phyloP scores from a whole-genome alignment of 371 early-diverging fungal species.

The Sanchytrium tribonematis region DNA sequence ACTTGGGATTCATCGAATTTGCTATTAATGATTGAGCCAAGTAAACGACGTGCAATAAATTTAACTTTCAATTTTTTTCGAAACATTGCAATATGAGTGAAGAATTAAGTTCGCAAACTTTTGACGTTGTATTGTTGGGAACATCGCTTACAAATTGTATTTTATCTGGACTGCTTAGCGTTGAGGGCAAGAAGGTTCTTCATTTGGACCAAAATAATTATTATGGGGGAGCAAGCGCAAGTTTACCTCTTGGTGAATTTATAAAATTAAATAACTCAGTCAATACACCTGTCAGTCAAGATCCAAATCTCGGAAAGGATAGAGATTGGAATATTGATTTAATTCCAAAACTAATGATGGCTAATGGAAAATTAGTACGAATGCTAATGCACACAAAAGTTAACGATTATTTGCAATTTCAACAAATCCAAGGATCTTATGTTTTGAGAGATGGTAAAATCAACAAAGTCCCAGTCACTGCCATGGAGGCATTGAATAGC shows the following conservation, averaged over 20 bases:
- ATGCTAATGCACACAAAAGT: conserved; percentile 75
- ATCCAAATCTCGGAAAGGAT: conserved; percentile 19
- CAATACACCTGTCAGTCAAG: neutral
- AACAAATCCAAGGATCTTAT: conserved; percentile 78
- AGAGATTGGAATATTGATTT: conserved; percentile 92
- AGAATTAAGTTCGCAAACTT: neutral
- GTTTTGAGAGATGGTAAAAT: conserved; percentile 68
- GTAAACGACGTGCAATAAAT: too few relatives aligned
- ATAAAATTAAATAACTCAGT: conserved; percentile 10
- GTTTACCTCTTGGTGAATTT: conserved; percentile 25
- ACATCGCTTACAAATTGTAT: conserved; percentile 98
- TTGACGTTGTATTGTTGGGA: conserved; percentile 82
- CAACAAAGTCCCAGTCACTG: conserved; percentile 81
- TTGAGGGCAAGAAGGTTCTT: conserved; percentile 90
- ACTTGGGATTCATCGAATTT: too few relatives aligned
- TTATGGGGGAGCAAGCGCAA: conserved; percentile 89
- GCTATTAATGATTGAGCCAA: too few relatives aligned
- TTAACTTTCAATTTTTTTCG: too few relatives aligned
- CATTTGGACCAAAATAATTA: conserved; percentile 94
- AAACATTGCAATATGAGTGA: neutral
- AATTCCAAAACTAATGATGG: conserved; percentile 99
- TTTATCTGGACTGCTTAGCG: conserved; percentile 86
- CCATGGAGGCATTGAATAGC: conserved; percentile 57
- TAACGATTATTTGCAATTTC: conserved; percentile 89
- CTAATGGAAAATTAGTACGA: conserved; percentile 65